Base-by-base conservation (phyloP, 805 yeast genomes). In the Vanderwaltozyma polyspora region DNA sequence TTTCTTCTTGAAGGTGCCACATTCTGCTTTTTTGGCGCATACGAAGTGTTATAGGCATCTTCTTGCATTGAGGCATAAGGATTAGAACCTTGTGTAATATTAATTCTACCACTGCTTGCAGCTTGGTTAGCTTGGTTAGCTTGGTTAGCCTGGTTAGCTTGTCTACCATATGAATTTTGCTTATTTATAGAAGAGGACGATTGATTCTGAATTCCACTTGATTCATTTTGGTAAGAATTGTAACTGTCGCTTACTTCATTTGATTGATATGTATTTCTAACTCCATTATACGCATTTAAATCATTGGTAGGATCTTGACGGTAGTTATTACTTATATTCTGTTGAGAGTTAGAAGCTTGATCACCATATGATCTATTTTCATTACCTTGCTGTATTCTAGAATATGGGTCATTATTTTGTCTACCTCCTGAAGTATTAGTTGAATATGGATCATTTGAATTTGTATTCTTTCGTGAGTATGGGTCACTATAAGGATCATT, bases 21-120 rank as follows among this genome's bases (percentile, higher is more conserved):
- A 21, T 21, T 21, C 10, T 21, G 23, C 10, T 21, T 21, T 21
- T 7, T 21, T 21, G 7, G 7, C 10, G 10, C 7, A 8, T 7
- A 7, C 10, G 23, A 21, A 3, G 36, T 24, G n/a, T 15, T 15
- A 24, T 32, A 31, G 7, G 19, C 21, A 17, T 32, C 32, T 14
- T 15, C 19, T 19, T 26, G 18, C 45, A 39, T 28, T n/a, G 23
- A n/a, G 3, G 34, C 32, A 15, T 36, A 33, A 16, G 39, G 39
- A 21, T 33, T 31, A 17, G 27, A 8, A 29, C 25, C 16, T 17
- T 30, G 23, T 28, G 28, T 3, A 17, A 32, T 29, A 25, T 29
- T 26, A 7, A 19, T 28, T 29, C 32, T 22, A 14, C 36, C 36
- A 32, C 37, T 34, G 31, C 18, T 32, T 13, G 29, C 29, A 15